Evolutionary conservation across 2,329 filamentous ascomycete species (phyloP), one percentile per base, ranked within the genome.

Genomic region (Cryphonectria carpinicola): DNA sequence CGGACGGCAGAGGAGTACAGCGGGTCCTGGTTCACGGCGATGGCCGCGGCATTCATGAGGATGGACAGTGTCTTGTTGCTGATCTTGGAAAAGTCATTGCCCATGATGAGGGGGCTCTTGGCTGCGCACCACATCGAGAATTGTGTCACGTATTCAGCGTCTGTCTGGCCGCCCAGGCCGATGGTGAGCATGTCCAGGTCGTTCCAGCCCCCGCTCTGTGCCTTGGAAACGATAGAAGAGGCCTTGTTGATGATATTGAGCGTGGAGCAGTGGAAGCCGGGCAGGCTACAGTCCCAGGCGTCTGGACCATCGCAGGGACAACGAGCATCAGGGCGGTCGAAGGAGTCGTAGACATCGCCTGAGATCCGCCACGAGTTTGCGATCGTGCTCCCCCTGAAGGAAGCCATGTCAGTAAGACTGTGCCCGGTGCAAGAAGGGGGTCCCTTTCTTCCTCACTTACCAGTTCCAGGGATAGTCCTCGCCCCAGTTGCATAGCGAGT

Each of bases 1-100:
- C 70, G 70, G n/a, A 43, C 70, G 32, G 70, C 70, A 1, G 70
- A 69, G 17, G 56, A 54, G 39, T 37, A 41, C 35, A 66, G 63
- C 32, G 64, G 64, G 37, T 70, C 43, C 64, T 70, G 81, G 67
- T 79, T 83, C 4, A 83, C 75, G n/a, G 81, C 82, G 41, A 84
- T 82, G 58, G 84, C 78, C n/a, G 82, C 82, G 11, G 78, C 75
- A 71, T 83, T 84, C 54, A 77, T 79, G 19, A 84, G 75, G 39
- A 83, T 83, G 1, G 78, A 74, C 14, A 84, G 77, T 37, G 80
- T 78, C 22, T 75, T 74, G 22, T 77, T 72, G 17, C 72, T 67
- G 67, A 83, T 79, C 17, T 63, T 70, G 37, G 69, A 71, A 43
- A 76, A 67, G 69, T 75, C 74, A 56, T 73, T 74, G 68, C 74